Evolutionary conservation across 768 basidiomycete species (phyloP).

Genomic region (Kwoniella heveanensis): DNA sequence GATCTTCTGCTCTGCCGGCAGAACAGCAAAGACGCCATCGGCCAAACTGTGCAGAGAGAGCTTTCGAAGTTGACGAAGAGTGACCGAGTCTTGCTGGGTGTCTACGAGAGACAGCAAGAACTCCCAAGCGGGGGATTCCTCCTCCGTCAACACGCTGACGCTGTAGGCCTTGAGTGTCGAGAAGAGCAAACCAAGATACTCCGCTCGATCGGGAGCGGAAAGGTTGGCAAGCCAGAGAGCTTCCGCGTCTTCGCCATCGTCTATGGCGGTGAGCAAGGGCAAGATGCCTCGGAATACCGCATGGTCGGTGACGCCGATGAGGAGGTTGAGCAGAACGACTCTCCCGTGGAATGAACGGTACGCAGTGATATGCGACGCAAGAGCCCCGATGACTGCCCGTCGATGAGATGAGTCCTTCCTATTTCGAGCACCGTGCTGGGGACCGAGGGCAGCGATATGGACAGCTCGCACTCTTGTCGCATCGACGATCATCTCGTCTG

Average conservation of each 20-base stretch:
- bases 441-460: constrained; percentile 64
- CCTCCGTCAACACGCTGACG: constrained; percentile 25
- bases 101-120: constrained; percentile 21
- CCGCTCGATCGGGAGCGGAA: constrained; percentile 7
- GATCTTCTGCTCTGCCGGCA: constrained; percentile 63
- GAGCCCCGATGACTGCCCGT: constrained; percentile 68
- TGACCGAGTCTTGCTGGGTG: neutral
- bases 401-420: constrained; percentile 57
- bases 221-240: constrained; percentile 15
- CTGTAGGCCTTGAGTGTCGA: constrained; percentile 17
- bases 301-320: constrained; percentile 61
- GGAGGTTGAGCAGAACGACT: constrained; percentile 62
- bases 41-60: constrained; percentile 26
- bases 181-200: constrained; percentile 33
- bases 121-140: constrained; percentile 38
- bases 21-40: constrained; percentile 62
- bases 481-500: constrained; percentile 67
- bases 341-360: constrained; percentile 62
- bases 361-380: constrained; percentile 75
- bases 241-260: constrained; percentile 29
- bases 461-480: constrained; percentile 55
- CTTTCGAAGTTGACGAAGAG: constrained; percentile 19
- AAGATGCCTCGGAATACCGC: constrained; percentile 64
- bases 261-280: constrained; percentile 61
- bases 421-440: constrained; percentile 53